phyloP scores from a whole-genome alignment of 768 basidiomycete species.

The Boletus patriciae region DNA sequence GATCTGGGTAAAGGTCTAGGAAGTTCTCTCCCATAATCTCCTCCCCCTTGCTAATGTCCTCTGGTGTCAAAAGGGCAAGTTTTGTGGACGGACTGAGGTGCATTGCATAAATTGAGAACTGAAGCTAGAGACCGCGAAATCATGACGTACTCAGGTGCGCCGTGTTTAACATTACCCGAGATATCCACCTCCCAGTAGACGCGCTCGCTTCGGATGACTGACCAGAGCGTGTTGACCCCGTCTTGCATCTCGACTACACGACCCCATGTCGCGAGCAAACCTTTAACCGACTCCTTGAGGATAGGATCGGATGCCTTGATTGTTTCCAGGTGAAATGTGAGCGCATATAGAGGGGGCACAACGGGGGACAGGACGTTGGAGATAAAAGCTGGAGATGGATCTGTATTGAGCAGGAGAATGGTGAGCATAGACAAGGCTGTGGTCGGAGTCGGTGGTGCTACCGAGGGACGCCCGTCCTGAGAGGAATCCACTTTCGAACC shows the following conservation, averaged over 20 bases:
- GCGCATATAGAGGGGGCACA: constrained; percentile 61
- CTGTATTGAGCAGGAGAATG: constrained; percentile 66
- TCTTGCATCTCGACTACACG: constrained; percentile 56
- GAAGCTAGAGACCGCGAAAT: not conserved
- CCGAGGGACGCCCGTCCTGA: not conserved
- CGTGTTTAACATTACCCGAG: constrained; percentile 49
- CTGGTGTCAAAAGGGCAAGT: constrained; percentile 52
- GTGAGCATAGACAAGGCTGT: constrained; percentile 51
- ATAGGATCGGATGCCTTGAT: constrained; percentile 63
- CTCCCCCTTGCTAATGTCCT: constrained; percentile 42
- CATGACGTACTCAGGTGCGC: constrained; percentile 43
- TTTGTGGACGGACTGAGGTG: constrained; percentile 24
- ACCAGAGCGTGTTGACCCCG: constrained; percentile 58
- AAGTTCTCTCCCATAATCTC: constrained; percentile 48
- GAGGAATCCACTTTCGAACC: not conserved
- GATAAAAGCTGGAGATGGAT: constrained; percentile 73
- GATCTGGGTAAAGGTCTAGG: constrained; percentile 74
- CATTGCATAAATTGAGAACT: not conserved
- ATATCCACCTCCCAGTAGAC: constrained; percentile 57
- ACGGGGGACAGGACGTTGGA: constrained; percentile 67
- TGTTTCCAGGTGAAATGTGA: constrained; percentile 54
- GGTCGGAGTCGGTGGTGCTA: constrained; percentile 29
- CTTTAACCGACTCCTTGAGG: constrained; percentile 56
- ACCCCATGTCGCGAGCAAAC: constrained; percentile 73
- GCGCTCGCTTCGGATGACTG: constrained; percentile 51